These are phyloP conservation scores for Fraxinus sp. DNA, from an alignment of 305 asterid species.

Conservation along the genomic window DNA sequence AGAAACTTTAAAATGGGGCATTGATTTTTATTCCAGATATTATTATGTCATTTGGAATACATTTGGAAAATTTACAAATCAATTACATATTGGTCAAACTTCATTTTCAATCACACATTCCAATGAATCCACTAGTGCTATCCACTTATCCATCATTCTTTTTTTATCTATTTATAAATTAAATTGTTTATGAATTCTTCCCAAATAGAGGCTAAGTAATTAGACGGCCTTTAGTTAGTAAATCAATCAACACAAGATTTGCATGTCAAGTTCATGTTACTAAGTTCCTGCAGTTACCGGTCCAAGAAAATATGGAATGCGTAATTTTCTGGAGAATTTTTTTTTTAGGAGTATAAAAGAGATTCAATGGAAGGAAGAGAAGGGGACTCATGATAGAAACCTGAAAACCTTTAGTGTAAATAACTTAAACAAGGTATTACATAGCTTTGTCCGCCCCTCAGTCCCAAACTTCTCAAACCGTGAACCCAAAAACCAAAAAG, in stretches of 20 bases:
- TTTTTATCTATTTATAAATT: too few relatives aligned
- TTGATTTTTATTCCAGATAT: background rate
- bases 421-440: background rate
- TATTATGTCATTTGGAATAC: background rate
- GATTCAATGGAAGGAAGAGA: background rate
- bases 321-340: background rate
- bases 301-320: background rate
- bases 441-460: background rate
- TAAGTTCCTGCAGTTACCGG: background rate
- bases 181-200: background rate
- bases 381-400: background rate
- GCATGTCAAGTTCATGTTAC: background rate
- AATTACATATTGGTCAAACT: too few relatives aligned
- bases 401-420: background rate
- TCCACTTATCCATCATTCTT: too few relatives aligned
- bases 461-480: background rate
- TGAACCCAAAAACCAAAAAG: background rate
- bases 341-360: background rate
- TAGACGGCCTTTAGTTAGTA: background rate
- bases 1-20: background rate
- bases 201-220: background rate
- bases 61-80: background rate
- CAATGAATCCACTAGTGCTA: too few relatives aligned
- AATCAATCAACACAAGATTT: background rate
- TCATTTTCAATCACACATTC: too few relatives aligned